These are phyloP conservation scores for Globisporangium parvum DNA, from an alignment of 352 stramenopile genomes.

Conservation along the genomic window DNA sequence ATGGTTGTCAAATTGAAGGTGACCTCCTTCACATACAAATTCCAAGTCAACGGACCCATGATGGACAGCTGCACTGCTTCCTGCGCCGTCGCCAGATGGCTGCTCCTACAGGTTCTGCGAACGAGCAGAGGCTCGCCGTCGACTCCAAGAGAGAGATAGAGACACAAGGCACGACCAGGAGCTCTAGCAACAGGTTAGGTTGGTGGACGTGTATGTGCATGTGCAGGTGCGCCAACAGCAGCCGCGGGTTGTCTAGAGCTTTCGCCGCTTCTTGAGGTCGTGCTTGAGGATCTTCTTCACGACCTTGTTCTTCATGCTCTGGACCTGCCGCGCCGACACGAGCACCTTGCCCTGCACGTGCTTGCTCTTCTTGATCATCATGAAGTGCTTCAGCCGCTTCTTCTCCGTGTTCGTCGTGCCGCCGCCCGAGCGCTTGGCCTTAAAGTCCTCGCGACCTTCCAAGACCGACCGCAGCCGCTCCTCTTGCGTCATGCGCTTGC, in stretches of 20 bases:
- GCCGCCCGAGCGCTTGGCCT: conserved; percentile 89
- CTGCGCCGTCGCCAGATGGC: too few species aligned
- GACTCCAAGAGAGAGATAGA: too few species aligned
- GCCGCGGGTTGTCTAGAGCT: conserved; percentile 24
- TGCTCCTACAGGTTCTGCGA: too few species aligned
- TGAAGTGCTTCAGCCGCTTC: conserved; percentile 95
- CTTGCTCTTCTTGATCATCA: conserved; percentile 96
- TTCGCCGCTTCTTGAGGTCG: conserved; percentile 74
- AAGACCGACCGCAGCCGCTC: conserved; percentile 80
- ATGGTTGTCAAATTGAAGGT: too few species aligned
- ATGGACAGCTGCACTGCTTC: too few species aligned
- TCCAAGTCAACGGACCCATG: too few species aligned
- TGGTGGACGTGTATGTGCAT: too few species aligned
- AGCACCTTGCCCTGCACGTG: conserved; percentile 87
- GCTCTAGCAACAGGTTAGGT: too few species aligned
- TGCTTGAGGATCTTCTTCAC: conserved; percentile 88
- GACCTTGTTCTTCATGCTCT: conserved; percentile 65
- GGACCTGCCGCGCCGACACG: conserved; percentile 78
- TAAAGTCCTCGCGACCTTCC: conserved; percentile 89
- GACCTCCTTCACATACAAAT: too few species aligned
- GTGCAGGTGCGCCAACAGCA: too few species aligned
- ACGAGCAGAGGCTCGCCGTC: too few species aligned
- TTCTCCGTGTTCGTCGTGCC: conserved; percentile 98
- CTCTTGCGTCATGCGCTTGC: conserved; percentile 85
- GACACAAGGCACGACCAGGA: too few species aligned